Base-by-base conservation (phyloP, 495 filamentous ascomycete genomes). In the Penicillium turbatum region DNA sequence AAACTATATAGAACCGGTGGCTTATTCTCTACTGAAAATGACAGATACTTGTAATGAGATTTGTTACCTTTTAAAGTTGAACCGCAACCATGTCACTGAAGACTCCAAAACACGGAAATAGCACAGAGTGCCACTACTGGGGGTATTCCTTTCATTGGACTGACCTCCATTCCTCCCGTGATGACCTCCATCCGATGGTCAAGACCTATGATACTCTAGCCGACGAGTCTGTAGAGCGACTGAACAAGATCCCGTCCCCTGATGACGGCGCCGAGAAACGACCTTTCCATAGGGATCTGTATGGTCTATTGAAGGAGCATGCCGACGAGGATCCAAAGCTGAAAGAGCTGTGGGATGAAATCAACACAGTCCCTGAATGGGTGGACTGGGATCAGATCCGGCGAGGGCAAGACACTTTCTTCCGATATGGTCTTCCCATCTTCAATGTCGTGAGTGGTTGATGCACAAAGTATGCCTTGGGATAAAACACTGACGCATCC, bases 371-470 rank as follows among this genome's bases (percentile, higher is more conserved):
- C 16, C 90, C 88, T 0, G 69, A 76, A 12, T 95, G 89, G 89
- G 89, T 95, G 1, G 83, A 90, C 65, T 93, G 87, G 88, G 76
- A 79, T 9, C 87, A 90, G 63, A 86, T 95, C 56, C 70, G 78
- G 55, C 70, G 87, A 60, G 76, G 72, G 7, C 76, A 79, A 48
- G 73, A 79, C 42, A 77, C 86, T 0, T 87, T 86, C 60, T 87
- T 83, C 62, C 81, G 89, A 16, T 93, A 92, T 63, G 86, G 82
- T 17, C 82, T 79, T 15, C 80, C 86, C 4, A 81, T 79, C 12
- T 79, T 86, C 77, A 72, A 69, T 34, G 66, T 60, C 16, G 68
- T 73, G 27, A 57, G 71, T 68, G 9, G n/a, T 15, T 17, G 13
- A 39, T 31, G 1, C 15, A 26, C n/a, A 12, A 2, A 40, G 10